Evolutionary conservation across 1,284 basidiomycete species (phyloP), one percentile per base, ranked within the genome.

Genomic region (Ganoderma multipileum): DNA sequence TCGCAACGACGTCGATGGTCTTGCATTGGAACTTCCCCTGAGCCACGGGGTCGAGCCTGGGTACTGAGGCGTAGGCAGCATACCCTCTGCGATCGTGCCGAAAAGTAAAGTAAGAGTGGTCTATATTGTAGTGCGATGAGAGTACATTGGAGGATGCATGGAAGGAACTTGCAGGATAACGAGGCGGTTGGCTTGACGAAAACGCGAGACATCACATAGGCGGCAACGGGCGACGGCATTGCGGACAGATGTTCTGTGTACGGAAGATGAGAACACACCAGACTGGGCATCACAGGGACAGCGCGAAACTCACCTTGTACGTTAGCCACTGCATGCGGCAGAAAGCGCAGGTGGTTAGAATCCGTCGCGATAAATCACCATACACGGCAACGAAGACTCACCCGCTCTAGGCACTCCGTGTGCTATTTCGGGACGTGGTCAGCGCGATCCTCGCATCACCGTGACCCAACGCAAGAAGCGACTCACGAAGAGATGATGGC

Each of bases 401-500:
- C 89, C 79, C 86, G 85, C 78, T 94, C 92, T 38, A 97, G 83
- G 82, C 95, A 97, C 44, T 91, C 90, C 0, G 94, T 95, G 76
- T 96, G 95, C 92, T 68, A 57, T 55, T 30, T 55, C 52, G 52
- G 52, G 28, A 55, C 47, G 11, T 38, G 20, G 33, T 59, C 57
- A 38, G 30, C n/a, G 2, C 20, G 36, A 38, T 6, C 20, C 36
- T 39, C 30, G 52, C 33, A 36, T 33, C 18, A 57, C 20, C 33
- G 20, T 6, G 20, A 26, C 3, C 33, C 33, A 7, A 11, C 18
- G 55, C 0, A 11, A 18, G 12, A 42, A 60, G 33, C 47, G 1
- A 87, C 92, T 82, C 74, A 93, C 92, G 81, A 97, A 96, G 71
- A 96, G 79, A 84, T 97, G 95, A 76, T 93, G 90, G 80, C 95